A percentile compares a stretch with the other conserved stretches of the same genome.
These are phyloP conservation scores for Leccinum subrobustum DNA, from an alignment of 1,284 basidiomycete genomes.

Conservation along the genomic window DNA sequence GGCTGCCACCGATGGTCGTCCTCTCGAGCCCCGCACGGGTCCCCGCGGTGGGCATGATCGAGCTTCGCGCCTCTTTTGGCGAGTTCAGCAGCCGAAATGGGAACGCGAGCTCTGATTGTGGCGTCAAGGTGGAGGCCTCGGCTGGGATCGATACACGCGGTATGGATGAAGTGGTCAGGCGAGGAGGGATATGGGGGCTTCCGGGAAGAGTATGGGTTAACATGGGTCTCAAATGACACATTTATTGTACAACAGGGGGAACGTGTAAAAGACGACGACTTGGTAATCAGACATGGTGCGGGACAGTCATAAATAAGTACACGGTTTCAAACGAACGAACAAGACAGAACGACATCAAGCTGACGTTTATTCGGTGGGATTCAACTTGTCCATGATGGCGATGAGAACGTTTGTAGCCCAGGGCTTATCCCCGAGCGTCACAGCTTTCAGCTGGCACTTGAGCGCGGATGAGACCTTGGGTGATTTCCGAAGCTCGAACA, in stretches of 20 bases:
- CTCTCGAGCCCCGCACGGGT: slow-evolving; percentile 23
- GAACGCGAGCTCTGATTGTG: slow-evolving; percentile 19
- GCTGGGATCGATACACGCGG: slow-evolving; percentile 29
- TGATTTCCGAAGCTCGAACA: slow-evolving; percentile 23
- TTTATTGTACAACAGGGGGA: slow-evolving; percentile 11
- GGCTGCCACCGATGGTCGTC: slow-evolving; percentile 30
- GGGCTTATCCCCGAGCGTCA: slow-evolving; percentile 28
- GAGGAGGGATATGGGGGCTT: slow-evolving; percentile 33
- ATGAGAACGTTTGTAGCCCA: slow-evolving; percentile 26
- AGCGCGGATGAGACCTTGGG: slow-evolving; percentile 23
- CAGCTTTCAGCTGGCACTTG: slow-evolving; percentile 21
- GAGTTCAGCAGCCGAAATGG: slow-evolving; percentile 21
- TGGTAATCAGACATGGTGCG: not conserved
- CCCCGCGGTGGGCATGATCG: slow-evolving; percentile 22
- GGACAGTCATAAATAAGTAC: not conserved
- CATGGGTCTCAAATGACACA: slow-evolving; percentile 15
- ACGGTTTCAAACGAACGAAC: not conserved
- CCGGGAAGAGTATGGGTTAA: slow-evolving; percentile 34
- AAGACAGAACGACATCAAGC: not conserved
- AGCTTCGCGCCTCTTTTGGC: slow-evolving; percentile 32
- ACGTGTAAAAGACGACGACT: not conserved
- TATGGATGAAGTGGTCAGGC: slow-evolving; percentile 35
- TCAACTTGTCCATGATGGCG: slow-evolving; percentile 27
- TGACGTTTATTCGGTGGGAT: slow-evolving; percentile 4
- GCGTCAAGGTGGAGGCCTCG: slow-evolving; percentile 28